Evolutionary conservation across 2,329 filamentous ascomycete species (phyloP), one percentile per base, ranked within the genome.

Genomic region (Sporothrix phasma): DNA sequence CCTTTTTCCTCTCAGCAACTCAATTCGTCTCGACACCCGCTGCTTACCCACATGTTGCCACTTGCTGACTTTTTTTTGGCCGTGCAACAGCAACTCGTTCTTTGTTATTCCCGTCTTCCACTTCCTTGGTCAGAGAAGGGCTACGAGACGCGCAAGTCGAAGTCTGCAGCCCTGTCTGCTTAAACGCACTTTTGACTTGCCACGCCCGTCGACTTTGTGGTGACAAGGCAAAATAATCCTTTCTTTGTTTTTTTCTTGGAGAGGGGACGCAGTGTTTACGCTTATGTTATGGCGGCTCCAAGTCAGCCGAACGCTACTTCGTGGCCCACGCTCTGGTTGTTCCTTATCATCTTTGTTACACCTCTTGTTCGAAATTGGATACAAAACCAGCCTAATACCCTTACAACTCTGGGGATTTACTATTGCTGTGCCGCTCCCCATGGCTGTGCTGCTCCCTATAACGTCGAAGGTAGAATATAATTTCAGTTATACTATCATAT

Each of bases 81-180:
- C 37, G 13, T 41, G 17, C 51, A 45, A 61, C 71, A 94, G 90
- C 80, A 87, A 87, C 77, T 87, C 84, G 31, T 96, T 96, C 86
- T 94, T 96, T 81, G 82, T 94, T 75, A 85, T 96, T 67, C 93
- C 92, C 61, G 92, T 97, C 68, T 87, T 89, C 71, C 92, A 96
- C 81, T 95, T 97, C 82, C 92, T 62, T 97, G 93, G 93, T 93
- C 89, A 43, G 88, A 89, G 71, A 88, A 88, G 77, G 89, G 85
- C 62, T 84, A 83, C 67, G 81, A 85, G 75, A 75, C 74, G 66
- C 83, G 86, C 66, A 73, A 72, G 66, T 70, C 71, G 67, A 80
- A 88, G 79, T 77, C 75, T 63, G 78, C 80, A 45, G 78, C 78
- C 61, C 71, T 73, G 63, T 72, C 67, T 34, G 73, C 69, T 47